phyloP scores from a whole-genome alignment of 164 flowering plant genomes.

The Brasenia schreberi region DNA sequence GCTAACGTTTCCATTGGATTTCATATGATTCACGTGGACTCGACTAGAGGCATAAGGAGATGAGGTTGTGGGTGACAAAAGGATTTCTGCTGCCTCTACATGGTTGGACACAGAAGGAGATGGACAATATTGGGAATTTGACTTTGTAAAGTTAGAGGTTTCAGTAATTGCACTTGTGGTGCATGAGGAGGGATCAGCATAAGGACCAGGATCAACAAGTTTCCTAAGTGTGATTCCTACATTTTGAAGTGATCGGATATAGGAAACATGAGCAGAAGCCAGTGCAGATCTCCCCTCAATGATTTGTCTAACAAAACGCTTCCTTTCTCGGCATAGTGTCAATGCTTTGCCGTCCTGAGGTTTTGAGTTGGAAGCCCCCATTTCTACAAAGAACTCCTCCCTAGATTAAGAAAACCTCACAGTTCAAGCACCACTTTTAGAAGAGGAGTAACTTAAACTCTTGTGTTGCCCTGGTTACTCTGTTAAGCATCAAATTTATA shows the following conservation, averaged over 20 bases:
- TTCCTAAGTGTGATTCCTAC: slow-evolving; percentile 58
- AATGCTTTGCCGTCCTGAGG: slow-evolving; percentile 80
- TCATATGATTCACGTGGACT: slow-evolving; percentile 56
- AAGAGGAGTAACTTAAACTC: neutral
- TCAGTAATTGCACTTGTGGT: slow-evolving; percentile 67
- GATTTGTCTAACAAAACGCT: slow-evolving; percentile 66
- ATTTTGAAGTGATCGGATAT: slow-evolving; percentile 49
- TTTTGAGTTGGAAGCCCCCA: slow-evolving; percentile 75
- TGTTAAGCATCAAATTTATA: too few relatives aligned
- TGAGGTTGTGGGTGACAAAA: slow-evolving; percentile 52
- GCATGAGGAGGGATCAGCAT: slow-evolving; percentile 45
- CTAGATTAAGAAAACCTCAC: neutral
- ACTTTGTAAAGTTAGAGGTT: slow-evolving; percentile 49
- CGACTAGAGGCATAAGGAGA: slow-evolving; percentile 43
- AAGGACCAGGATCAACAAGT: slow-evolving; percentile 63
- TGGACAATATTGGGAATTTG: slow-evolving; percentile 52
- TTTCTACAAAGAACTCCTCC: slow-evolving; percentile 7
- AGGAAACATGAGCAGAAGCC: slow-evolving; percentile 69
- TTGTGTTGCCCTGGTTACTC: neutral
- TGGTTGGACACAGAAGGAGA: slow-evolving; percentile 56
- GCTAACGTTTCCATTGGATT: slow-evolving; percentile 31
- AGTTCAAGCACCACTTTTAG: neutral
- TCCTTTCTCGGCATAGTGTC: slow-evolving; percentile 83
- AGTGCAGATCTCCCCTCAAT: slow-evolving; percentile 82
- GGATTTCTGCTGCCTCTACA: slow-evolving; percentile 30